These are phyloP conservation scores for Xylaria longipes DNA, from an alignment of 495 filamentous ascomycete species.

Conservation along the genomic window DNA sequence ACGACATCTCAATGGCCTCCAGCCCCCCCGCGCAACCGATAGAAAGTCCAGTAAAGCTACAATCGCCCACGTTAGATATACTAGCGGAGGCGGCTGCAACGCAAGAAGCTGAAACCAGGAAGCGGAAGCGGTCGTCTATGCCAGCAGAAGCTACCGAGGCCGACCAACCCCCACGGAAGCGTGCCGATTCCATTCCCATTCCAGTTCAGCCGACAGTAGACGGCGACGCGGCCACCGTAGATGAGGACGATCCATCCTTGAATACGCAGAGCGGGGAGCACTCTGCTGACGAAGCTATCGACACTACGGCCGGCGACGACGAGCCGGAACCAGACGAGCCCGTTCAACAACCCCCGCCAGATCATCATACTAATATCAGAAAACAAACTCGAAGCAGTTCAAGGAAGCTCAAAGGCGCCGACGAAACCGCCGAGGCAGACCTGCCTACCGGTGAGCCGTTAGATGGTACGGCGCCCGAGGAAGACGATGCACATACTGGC, in stretches of 20 bases:
- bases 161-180: slow-evolving; percentile 63
- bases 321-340: slow-evolving; percentile 35
- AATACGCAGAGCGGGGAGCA: slow-evolving; percentile 49
- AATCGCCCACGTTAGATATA: slow-evolving; percentile 36
- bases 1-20: slow-evolving; percentile 46
- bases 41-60: slow-evolving; percentile 30
- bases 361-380: slow-evolving; percentile 42
- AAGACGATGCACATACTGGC: slow-evolving; percentile 47
- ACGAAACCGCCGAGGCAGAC: slow-evolving; percentile 34
- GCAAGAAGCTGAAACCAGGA: slow-evolving; percentile 54
- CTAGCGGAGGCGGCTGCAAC: slow-evolving; percentile 34
- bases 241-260: slow-evolving; percentile 50
- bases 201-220: slow-evolving; percentile 38
- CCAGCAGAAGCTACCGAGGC: slow-evolving; percentile 51
- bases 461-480: slow-evolving; percentile 41
- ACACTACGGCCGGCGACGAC: slow-evolving; percentile 27
- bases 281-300: slow-evolving; percentile 48
- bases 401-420: slow-evolving; percentile 49
- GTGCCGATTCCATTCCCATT: slow-evolving; percentile 57
- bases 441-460: slow-evolving; percentile 42
- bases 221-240: slow-evolving; percentile 50
- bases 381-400: slow-evolving; percentile 48
- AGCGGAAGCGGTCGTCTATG: slow-evolving; percentile 57
- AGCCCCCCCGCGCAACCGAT: slow-evolving; percentile 38
- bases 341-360: slow-evolving; percentile 35